Conservation (phyloP, 2,329 filamentous ascomycete genomes). For the Clarireedia monteithiana region DNA sequence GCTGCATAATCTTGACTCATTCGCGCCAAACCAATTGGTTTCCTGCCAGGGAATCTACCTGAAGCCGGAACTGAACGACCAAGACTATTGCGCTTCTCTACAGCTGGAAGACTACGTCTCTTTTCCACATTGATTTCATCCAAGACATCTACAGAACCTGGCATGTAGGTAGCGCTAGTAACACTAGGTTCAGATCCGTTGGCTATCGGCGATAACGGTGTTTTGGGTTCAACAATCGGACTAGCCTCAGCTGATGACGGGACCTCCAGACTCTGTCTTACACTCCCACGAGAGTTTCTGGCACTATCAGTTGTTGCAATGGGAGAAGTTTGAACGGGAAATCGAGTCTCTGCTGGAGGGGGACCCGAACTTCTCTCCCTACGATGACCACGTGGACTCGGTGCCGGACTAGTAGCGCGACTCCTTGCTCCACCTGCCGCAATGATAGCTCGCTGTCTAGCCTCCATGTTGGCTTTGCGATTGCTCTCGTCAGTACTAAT, state of each 20-base stretch:
- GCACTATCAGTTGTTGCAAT: slow-evolving; percentile 40
- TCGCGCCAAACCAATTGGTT: slow-evolving; percentile 28
- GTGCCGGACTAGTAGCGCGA: slow-evolving; percentile 67
- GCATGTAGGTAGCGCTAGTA: slow-evolving; percentile 27
- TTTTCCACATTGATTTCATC: slow-evolving; percentile 9
- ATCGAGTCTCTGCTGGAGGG: slow-evolving; percentile 66
- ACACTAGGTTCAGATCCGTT: slow-evolving; percentile 16
- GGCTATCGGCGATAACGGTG: slow-evolving; percentile 19
- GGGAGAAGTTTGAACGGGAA: slow-evolving; percentile 68
- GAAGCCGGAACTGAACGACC: slow-evolving; percentile 37
- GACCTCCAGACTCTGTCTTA: slow-evolving; percentile 70
- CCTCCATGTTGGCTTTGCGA: slow-evolving; percentile 88
- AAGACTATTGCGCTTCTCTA: slow-evolving; percentile 58
- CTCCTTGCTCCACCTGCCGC: slow-evolving; percentile 50
- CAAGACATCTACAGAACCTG: slow-evolving; percentile 21
- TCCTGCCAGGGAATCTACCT: slow-evolving; percentile 36
- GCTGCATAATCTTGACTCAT: slow-evolving; percentile 24
- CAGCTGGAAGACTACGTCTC: slow-evolving; percentile 25
- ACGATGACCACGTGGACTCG: slow-evolving; percentile 54
- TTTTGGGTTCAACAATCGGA: slow-evolving; percentile 15
- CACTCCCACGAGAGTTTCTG: slow-evolving; percentile 27
- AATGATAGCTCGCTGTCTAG: slow-evolving; percentile 76
- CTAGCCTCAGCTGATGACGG: slow-evolving; percentile 36
- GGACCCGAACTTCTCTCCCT: slow-evolving; percentile 72
- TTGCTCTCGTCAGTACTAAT: slow-evolving; percentile 96